These are phyloP conservation scores for Pythium guiyangense DNA, from an alignment of 352 stramenopile genomes.

Conservation along the genomic window DNA sequence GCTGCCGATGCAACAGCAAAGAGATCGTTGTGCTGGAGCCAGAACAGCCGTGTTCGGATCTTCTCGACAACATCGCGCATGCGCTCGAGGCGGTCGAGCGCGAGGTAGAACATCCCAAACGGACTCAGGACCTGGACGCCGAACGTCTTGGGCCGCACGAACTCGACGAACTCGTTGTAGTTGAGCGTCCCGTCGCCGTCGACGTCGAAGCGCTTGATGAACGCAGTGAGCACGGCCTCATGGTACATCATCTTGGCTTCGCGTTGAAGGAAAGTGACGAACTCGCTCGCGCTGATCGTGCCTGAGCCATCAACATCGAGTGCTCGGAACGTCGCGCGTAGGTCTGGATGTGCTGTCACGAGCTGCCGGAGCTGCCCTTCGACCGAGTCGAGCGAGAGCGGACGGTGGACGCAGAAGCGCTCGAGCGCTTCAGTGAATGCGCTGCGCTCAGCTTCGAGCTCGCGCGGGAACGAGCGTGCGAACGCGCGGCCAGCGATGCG, in stretches of 20 bases:
- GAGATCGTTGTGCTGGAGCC: slow-evolving; percentile 54
- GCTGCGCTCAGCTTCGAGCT: neutral
- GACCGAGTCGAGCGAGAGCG: slow-evolving; percentile 30
- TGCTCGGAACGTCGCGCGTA: slow-evolving; percentile 22
- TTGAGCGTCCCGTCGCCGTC: slow-evolving; percentile 37
- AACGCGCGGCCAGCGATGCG: slow-evolving; percentile 20
- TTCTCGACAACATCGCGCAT: slow-evolving; percentile 30
- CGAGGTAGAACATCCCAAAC: slow-evolving; percentile 43
- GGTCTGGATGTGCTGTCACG: slow-evolving; percentile 17
- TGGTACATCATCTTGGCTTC: slow-evolving; percentile 29
- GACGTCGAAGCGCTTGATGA: slow-evolving; percentile 41
- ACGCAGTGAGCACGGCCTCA: slow-evolving; percentile 21
- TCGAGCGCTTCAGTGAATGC: slow-evolving; percentile 25
- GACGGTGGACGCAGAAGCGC: slow-evolving; percentile 21
- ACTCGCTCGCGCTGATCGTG: slow-evolving; percentile 22
- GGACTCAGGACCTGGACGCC: slow-evolving; percentile 37
- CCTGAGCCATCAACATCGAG: slow-evolving; percentile 34
- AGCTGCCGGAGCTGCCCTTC: slow-evolving; percentile 38
- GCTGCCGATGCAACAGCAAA: slow-evolving; percentile 15
- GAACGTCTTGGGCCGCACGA: slow-evolving; percentile 37
- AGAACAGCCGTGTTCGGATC: slow-evolving; percentile 47
- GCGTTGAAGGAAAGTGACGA: slow-evolving; percentile 26
- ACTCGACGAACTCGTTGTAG: slow-evolving; percentile 45
- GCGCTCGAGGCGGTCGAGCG: slow-evolving; percentile 16
- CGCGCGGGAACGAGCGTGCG: slow-evolving; percentile 13